Evolutionary conservation across 2,329 filamentous ascomycete species (phyloP).

Genomic region (Dactylellina sp.): DNA sequence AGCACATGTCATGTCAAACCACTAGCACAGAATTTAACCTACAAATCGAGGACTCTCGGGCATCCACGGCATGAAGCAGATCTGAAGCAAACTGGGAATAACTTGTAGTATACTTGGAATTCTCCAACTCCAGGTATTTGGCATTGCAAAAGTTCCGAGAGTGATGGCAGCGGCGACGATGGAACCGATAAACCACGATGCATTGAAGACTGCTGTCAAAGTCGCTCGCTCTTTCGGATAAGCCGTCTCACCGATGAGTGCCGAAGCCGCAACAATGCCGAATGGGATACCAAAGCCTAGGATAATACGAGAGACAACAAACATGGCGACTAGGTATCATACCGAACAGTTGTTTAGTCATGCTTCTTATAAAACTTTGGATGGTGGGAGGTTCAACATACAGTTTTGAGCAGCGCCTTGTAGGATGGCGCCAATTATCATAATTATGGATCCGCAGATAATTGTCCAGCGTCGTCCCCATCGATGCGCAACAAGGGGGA

Average conservation of each 20-base stretch:
- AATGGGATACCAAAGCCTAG: constrained; percentile 74
- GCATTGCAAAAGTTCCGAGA: constrained; percentile 67
- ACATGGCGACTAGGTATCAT: constrained; percentile 68
- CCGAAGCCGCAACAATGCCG: constrained; percentile 71
- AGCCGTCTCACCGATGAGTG: constrained; percentile 72
- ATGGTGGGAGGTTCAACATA: constrained; percentile 60
- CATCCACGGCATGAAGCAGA: constrained; percentile 60
- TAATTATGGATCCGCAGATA: constrained; percentile 69
- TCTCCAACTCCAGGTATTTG: constrained; percentile 64
- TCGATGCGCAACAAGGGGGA: constrained; percentile 69
- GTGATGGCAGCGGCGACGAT: constrained; percentile 68
- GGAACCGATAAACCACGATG: constrained; percentile 70
- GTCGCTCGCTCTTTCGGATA: constrained; percentile 72
- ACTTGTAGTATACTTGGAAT: constrained; percentile 67
- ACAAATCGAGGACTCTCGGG: constrained; percentile 50
- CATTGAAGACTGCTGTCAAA: constrained; percentile 73
- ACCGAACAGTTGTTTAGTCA: background rate
- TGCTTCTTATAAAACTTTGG: background rate
- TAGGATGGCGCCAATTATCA: constrained; percentile 70
- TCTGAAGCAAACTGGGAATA: constrained; percentile 60
- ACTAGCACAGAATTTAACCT: too few relatives aligned
- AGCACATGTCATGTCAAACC: too few relatives aligned
- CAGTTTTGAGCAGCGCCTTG: constrained; percentile 69
- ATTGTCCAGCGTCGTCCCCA: constrained; percentile 72
- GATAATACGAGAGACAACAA: constrained; percentile 71